A percentile compares a stretch with the other conserved stretches of the same genome.
These are phyloP conservation scores for Trichoderma asperelloides DNA, from an alignment of 495 filamentous ascomycete species.

Conservation along the genomic window DNA sequence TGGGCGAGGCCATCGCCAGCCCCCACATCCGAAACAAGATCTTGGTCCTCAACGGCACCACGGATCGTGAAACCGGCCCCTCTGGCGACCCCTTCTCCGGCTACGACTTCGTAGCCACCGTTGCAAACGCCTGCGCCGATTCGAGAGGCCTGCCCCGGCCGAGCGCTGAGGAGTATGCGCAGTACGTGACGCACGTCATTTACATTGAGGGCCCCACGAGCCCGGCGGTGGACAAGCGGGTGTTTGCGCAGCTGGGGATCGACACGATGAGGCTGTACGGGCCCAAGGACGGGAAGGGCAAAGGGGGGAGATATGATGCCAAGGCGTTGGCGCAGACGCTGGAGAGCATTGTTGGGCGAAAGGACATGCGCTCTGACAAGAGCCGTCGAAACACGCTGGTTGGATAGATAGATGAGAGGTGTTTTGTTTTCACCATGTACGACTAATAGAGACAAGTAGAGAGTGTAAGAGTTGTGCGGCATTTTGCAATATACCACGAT, in stretches of 20 bases:
- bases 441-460: neutral
- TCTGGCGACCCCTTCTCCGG: constrained; percentile 52
- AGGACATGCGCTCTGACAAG: constrained; percentile 5
- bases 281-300: constrained; percentile 37
- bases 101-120: constrained; percentile 67
- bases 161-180: constrained; percentile 29
- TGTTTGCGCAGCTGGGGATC: constrained; percentile 59
- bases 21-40: constrained; percentile 56
- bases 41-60: constrained; percentile 70
- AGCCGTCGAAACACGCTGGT: constrained; percentile 7
- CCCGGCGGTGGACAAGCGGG: constrained; percentile 59
- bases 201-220: constrained; percentile 66
- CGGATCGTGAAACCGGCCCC: constrained; percentile 81
- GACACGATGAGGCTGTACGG: constrained; percentile 71
- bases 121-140: constrained; percentile 54
- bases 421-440: neutral
- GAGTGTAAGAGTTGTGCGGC: neutral
- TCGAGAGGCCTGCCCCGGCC: constrained; percentile 32
- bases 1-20: constrained; percentile 45
- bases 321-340: constrained; percentile 34
- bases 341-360: constrained; percentile 56
- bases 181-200: constrained; percentile 77
- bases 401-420: neutral
- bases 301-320: constrained; percentile 1
- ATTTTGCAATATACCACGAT: neutral